Conservation (phyloP, 306 rosid genomes). For the Dalbergia oliveri region DNA sequence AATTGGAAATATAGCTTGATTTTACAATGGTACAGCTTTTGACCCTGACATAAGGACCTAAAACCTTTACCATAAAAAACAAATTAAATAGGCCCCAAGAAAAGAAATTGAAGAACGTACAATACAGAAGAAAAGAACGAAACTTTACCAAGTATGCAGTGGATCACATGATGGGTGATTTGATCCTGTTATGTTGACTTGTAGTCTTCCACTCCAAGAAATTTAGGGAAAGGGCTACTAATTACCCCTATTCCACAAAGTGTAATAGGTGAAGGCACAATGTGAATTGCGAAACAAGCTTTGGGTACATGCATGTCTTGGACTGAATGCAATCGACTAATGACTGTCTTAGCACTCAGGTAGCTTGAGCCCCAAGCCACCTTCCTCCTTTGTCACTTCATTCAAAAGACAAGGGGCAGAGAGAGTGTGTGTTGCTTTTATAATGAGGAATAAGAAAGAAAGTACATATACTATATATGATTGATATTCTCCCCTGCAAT, state of each 20-base stretch:
- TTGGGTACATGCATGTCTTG: background rate
- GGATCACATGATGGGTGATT: background rate
- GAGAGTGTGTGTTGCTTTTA: background rate
- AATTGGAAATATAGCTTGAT: background rate
- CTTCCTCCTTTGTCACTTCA: background rate
- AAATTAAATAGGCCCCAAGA: background rate
- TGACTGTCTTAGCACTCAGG: background rate
- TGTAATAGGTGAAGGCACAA: slow-evolving; percentile 15
- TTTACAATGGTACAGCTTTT: background rate
- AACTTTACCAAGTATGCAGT: slow-evolving; percentile 16
- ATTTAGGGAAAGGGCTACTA: background rate
- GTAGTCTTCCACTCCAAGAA: slow-evolving; percentile 37
- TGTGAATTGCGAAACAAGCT: slow-evolving; percentile 12
- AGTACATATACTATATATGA: background rate
- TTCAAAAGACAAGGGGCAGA: background rate
- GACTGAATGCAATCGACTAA: background rate
- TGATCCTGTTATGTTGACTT: slow-evolving; percentile 20
- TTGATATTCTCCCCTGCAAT: background rate
- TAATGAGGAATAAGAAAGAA: background rate
- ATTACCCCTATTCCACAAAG: too few species aligned
- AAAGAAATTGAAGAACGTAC: background rate
- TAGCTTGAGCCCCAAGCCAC: slow-evolving; percentile 14
- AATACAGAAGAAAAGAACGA: background rate
- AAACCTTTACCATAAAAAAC: background rate
- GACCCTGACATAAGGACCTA: background rate